A percentile compares a stretch with the other conserved stretches of the same genome.
phyloP scores from a whole-genome alignment of 2,329 filamentous ascomycete genomes.

The Thelonectria blattea region DNA sequence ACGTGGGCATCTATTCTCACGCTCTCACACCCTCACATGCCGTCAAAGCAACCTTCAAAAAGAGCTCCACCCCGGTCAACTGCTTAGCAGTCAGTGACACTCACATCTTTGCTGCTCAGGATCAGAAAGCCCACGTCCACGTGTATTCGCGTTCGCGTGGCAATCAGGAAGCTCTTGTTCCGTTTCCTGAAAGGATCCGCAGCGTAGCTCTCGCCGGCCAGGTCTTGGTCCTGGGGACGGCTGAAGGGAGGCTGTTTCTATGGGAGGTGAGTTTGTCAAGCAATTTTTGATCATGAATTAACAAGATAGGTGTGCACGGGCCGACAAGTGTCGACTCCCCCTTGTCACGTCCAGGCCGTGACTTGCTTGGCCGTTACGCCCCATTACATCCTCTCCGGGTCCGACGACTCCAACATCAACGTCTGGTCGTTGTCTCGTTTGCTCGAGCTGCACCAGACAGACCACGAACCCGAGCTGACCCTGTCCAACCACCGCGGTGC shows the following conservation, averaged over 20 bases:
- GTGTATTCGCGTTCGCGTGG: constrained; percentile 86
- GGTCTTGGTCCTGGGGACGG: constrained; percentile 80
- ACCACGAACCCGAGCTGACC: constrained; percentile 74
- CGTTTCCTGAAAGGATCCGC: constrained; percentile 85
- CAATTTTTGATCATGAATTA: constrained; percentile 27
- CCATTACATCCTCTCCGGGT: constrained; percentile 77
- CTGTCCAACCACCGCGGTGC: constrained; percentile 79
- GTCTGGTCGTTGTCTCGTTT: constrained; percentile 86
- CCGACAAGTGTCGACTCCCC: constrained; percentile 75
- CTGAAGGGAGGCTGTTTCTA: constrained; percentile 82
- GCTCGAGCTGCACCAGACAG: constrained; percentile 63
- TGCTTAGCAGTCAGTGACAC: constrained; percentile 79
- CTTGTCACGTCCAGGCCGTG: constrained; percentile 80
- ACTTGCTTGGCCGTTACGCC: constrained; percentile 76
- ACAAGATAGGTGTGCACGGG: constrained; percentile 71
- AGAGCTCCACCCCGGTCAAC: constrained; percentile 81
- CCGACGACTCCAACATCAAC: constrained; percentile 86
- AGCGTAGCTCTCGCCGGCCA: constrained; percentile 76
- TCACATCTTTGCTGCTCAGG: constrained; percentile 90
- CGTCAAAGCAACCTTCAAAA: constrained; percentile 86
- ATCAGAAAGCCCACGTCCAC: constrained; percentile 89
- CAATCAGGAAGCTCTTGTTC: constrained; percentile 86
- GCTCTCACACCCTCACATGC: constrained; percentile 78
- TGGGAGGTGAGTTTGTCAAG: constrained; percentile 76
- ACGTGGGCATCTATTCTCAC: constrained; percentile 87